These are phyloP conservation scores for Pseudofabraea citricarpa DNA, from an alignment of 2,329 filamentous ascomycete species.

Conservation along the genomic window DNA sequence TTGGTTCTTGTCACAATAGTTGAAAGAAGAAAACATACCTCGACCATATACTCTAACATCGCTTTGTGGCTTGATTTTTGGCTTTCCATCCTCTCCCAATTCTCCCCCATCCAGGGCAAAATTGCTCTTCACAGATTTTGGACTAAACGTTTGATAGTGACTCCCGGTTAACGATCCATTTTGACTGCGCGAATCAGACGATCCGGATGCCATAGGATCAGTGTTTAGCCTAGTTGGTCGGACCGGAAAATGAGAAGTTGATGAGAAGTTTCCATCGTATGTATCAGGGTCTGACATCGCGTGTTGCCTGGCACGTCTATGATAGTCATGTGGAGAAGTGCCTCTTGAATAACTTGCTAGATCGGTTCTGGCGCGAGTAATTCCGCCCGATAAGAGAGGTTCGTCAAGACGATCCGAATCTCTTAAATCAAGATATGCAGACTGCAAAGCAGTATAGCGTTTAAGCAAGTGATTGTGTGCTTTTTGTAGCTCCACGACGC, in stretches of 20 bases:
- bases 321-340: not conserved
- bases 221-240: slow-evolving; percentile 7
- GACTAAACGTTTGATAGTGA: slow-evolving; percentile 1
- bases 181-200: slow-evolving; percentile 1
- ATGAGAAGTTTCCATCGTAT: not conserved
- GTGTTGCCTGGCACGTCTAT: not conserved
- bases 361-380: not conserved
- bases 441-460: slow-evolving; percentile 44
- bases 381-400: slow-evolving; percentile 8
- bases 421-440: slow-evolving; percentile 32
- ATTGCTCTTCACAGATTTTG: not conserved
- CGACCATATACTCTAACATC: slow-evolving; percentile 48
- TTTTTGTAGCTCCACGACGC: slow-evolving; percentile 44
- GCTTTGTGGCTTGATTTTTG: slow-evolving; percentile 41
- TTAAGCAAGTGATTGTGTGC: slow-evolving; percentile 44
- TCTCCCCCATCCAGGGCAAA: slow-evolving; percentile 6
- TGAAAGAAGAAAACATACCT: slow-evolving; percentile 45
- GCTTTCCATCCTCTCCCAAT: slow-evolving; percentile 34
- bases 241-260: not conserved
- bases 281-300: not conserved
- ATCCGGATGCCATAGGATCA: slow-evolving; percentile 2
- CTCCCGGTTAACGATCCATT: not conserved
- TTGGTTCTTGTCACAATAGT: too few species aligned
- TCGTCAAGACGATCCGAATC: slow-evolving; percentile 29
- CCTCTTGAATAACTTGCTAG: not conserved